Percentiles rank a stretch among this genome's conserved stretches.
Evolutionary conservation across 192 early-diverging fungal species (phyloP).

Genomic region (Coemansia sp.): DNA sequence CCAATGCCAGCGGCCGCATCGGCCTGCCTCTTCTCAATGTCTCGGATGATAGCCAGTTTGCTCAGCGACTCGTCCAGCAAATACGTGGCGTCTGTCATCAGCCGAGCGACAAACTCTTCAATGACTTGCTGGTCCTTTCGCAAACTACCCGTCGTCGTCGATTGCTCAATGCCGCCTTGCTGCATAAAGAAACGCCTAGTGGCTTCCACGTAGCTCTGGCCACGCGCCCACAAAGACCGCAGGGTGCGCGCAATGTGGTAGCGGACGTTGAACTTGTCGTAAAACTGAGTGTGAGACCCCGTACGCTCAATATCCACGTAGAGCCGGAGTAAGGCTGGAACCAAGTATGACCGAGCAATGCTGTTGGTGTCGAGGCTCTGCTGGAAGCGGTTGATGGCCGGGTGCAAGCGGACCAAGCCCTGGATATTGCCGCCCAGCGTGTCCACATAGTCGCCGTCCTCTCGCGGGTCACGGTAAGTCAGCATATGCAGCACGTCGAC

Average conservation of each 20-base stretch:
- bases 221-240: slow-evolving; percentile 60
- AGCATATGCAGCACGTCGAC: slow-evolving; percentile 75
- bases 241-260: slow-evolving; percentile 95
- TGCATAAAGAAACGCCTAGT: slow-evolving; percentile 45
- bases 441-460: slow-evolving; percentile 61
- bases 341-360: slow-evolving; percentile 74
- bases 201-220: slow-evolving; percentile 30
- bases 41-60: slow-evolving; percentile 84
- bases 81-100: slow-evolving; percentile 97
- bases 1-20: slow-evolving; percentile 50
- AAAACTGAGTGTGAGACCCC: slow-evolving; percentile 91
- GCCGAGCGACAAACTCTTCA: slow-evolving; percentile 81
- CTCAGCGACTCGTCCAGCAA: slow-evolving; percentile 91
- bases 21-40: slow-evolving; percentile 79
- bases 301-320: slow-evolving; percentile 98
- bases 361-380: slow-evolving; percentile 71
- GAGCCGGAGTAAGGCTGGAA: slow-evolving; percentile 85
- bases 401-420: slow-evolving; percentile 60
- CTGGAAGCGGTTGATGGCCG: slow-evolving; percentile 59
- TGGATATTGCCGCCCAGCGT: slow-evolving; percentile 77
- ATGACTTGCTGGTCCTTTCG: slow-evolving; percentile 42
- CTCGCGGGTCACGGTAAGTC: slow-evolving; percentile 41
- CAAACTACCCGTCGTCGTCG: slow-evolving; percentile 31
- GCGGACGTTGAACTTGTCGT: slow-evolving; percentile 98
- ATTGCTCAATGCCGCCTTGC: neutral